A percentile compares a stretch with the other conserved stretches of the same genome.
phyloP scores from a whole-genome alignment of 2,329 filamentous ascomycete genomes.

The Aspergillus sclerotialis region DNA sequence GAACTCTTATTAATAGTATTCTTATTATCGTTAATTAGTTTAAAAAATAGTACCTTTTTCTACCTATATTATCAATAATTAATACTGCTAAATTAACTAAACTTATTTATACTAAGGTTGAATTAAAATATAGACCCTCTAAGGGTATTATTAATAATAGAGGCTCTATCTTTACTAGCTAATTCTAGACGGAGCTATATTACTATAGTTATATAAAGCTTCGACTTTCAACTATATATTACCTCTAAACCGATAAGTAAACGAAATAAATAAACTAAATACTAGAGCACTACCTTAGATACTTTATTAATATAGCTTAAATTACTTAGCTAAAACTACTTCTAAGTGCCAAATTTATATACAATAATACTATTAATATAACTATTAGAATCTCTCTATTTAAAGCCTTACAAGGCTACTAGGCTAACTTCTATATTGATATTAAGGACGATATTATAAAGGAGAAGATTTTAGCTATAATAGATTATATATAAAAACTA shows the following conservation, averaged over 20 bases:
- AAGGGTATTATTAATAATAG: not conserved
- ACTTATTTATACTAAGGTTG: not conserved
- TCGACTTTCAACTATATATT: not conserved
- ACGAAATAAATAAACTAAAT: not conserved
- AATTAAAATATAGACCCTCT: not conserved
- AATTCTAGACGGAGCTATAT: not conserved
- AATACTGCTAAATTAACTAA: not conserved
- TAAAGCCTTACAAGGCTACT: not conserved
- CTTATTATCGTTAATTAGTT: not conserved
- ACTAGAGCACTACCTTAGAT: not conserved
- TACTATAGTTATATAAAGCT: constrained; percentile 1
- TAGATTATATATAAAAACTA: not conserved
- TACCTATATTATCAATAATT: constrained; percentile 1
- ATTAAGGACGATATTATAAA: not conserved
- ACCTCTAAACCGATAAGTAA: not conserved
- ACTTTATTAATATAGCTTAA: not conserved
- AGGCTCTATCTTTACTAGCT: not conserved
- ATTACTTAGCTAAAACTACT: not conserved
- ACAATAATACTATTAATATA: not conserved
- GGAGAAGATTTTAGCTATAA: not conserved
- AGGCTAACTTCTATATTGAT: not conserved
- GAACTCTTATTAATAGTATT: not conserved
- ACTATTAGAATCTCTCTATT: not conserved
- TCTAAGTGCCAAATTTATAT: not conserved
- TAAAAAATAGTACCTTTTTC: constrained; percentile 1